phyloP scores from a whole-genome alignment of 208 protist species.

The Trypanosoma melophagium region DNA sequence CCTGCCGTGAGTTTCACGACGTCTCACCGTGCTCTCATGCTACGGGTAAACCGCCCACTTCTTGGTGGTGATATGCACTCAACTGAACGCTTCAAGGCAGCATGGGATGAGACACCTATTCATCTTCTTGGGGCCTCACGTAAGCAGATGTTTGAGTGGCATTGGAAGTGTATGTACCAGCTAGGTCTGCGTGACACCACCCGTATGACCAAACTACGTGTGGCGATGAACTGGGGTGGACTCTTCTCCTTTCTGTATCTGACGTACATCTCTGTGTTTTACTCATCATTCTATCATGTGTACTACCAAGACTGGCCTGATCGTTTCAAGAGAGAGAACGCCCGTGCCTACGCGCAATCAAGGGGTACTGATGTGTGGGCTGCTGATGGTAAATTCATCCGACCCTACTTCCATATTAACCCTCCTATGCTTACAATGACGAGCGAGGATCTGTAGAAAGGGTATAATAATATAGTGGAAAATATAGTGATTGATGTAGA shows the following conservation, averaged over 20 bases:
- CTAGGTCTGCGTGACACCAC: conserved; percentile 69
- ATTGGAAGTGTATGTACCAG: conserved; percentile 78
- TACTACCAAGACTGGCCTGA: conserved; percentile 79
- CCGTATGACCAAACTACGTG: conserved; percentile 72
- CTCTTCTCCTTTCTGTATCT: conserved; percentile 72
- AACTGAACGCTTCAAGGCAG: conserved; percentile 76
- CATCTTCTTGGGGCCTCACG: conserved; percentile 62
- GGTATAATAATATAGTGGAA: neutral
- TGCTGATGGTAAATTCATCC: conserved; percentile 84
- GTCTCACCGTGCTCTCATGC: conserved; percentile 73
- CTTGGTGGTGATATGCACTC: conserved; percentile 81
- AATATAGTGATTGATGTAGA: conserved; percentile 11
- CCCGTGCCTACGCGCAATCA: conserved; percentile 67
- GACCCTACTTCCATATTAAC: conserved; percentile 88
- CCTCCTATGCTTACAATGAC: conserved; percentile 89
- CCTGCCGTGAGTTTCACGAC: conserved; percentile 81
- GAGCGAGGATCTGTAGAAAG: conserved; percentile 61
- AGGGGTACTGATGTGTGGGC: conserved; percentile 82
- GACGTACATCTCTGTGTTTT: conserved; percentile 76
- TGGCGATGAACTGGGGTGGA: conserved; percentile 65
- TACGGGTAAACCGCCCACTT: conserved; percentile 61
- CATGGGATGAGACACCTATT: conserved; percentile 82
- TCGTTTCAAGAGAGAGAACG: conserved; percentile 79
- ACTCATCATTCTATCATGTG: conserved; percentile 70
- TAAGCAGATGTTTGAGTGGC: conserved; percentile 78